These are phyloP conservation scores for Acanthamoeba healyi DNA, from an alignment of 208 protist genomes.

Conservation along the genomic window DNA sequence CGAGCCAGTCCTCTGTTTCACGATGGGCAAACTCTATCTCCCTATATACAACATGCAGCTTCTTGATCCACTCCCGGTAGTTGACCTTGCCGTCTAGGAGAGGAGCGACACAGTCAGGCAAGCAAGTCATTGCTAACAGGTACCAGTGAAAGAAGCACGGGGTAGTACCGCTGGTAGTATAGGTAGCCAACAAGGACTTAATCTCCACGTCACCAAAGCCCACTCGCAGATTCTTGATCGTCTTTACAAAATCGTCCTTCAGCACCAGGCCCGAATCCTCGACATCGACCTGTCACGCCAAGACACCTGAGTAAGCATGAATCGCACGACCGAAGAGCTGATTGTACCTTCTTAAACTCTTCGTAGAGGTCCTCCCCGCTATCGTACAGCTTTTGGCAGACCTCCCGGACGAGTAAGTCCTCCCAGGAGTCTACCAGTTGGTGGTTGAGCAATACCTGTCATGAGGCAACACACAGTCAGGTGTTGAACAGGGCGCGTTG, in stretches of 20 bases:
- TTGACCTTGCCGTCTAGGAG: conserved; percentile 38
- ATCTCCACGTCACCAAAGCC: conserved; percentile 47
- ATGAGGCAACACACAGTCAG: not conserved
- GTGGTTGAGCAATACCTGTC: conserved; percentile 22
- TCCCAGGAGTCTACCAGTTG: conserved; percentile 55
- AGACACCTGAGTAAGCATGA: not conserved
- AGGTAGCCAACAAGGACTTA: conserved; percentile 1
- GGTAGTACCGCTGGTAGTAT: not conserved
- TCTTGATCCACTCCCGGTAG: conserved; percentile 51
- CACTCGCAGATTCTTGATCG: conserved; percentile 36
- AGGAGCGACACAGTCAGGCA: too few species aligned
- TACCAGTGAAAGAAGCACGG: not conserved
- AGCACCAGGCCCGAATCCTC: not conserved
- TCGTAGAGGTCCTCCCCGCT: conserved; percentile 41
- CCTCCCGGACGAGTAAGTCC: conserved; percentile 50
- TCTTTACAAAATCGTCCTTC: conserved; percentile 29
- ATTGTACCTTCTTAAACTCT: conserved; percentile 23
- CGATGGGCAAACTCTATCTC: conserved; percentile 25
- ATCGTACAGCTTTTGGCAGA: conserved; percentile 71
- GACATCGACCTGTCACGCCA: not conserved
- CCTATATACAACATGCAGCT: conserved; percentile 47
- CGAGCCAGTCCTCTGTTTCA: conserved; percentile 42
- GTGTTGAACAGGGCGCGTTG: not conserved
- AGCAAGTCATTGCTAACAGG: too few species aligned
- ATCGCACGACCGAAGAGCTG: not conserved